Evolutionary conservation across 1,284 basidiomycete species (phyloP).

Genomic region (Phylloporus gajari): DNA sequence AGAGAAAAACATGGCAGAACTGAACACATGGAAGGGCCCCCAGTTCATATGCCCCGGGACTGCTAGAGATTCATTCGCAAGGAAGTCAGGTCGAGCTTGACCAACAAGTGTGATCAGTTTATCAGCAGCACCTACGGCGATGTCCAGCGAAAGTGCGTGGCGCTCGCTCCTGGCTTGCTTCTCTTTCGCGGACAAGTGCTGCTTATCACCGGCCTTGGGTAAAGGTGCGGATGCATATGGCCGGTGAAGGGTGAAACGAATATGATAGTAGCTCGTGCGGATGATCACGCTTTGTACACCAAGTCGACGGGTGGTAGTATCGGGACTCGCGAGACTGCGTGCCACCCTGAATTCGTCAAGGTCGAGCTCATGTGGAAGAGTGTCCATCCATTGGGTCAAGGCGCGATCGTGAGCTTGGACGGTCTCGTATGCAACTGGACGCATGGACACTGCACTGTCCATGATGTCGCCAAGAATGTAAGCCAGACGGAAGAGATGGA

Average conservation of each 20-base stretch:
- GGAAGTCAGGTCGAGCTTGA: constrained; percentile 75
- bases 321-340: constrained; percentile 69
- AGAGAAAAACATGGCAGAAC: constrained; percentile 86
- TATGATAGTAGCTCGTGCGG: constrained; percentile 78
- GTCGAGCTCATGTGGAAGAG: constrained; percentile 74
- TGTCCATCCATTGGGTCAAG: constrained; percentile 76
- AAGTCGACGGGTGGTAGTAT: constrained; percentile 64
- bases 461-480: constrained; percentile 82
- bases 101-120: constrained; percentile 79
- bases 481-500: constrained; percentile 78
- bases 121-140: constrained; percentile 76
- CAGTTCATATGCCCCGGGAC: constrained; percentile 85
- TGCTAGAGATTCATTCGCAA: constrained; percentile 70
- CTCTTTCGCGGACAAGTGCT: constrained; percentile 44
- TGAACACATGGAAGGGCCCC: constrained; percentile 84
- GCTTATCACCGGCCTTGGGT: constrained; percentile 32
- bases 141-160: constrained; percentile 65
- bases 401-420: constrained; percentile 76
- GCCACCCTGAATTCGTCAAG: constrained; percentile 79
- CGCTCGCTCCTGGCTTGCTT: constrained; percentile 59
- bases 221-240: constrained; percentile 68
- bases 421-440: constrained; percentile 75
- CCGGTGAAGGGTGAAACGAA: constrained; percentile 82
- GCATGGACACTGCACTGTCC: constrained; percentile 81
- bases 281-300: constrained; percentile 83